phyloP scores from a whole-genome alignment of 2,329 filamentous ascomycete genomes.

The Acrocalymma vagum region DNA sequence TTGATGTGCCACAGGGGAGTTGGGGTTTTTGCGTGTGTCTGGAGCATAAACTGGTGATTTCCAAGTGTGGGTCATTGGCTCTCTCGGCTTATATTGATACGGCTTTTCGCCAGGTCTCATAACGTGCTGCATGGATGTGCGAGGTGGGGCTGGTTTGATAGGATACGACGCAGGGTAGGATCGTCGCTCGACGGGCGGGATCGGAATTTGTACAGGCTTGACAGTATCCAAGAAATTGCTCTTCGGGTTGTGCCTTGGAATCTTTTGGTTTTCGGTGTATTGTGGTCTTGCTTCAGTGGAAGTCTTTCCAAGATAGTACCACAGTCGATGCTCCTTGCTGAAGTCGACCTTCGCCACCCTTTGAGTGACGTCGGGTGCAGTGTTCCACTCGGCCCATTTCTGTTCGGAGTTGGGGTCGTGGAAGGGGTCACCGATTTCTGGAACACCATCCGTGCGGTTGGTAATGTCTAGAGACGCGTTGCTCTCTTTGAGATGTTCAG shows the following conservation, averaged over 20 bases:
- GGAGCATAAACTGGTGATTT: slow-evolving; percentile 42
- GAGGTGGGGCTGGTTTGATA: slow-evolving; percentile 53
- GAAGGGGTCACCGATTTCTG: slow-evolving; percentile 57
- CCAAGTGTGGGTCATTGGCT: slow-evolving; percentile 28
- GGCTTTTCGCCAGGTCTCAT: slow-evolving; percentile 26
- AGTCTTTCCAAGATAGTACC: slow-evolving; percentile 85
- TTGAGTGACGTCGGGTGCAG: slow-evolving; percentile 48
- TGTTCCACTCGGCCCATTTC: slow-evolving; percentile 75
- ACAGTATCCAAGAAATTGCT: slow-evolving; percentile 78
- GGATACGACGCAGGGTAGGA: slow-evolving; percentile 50
- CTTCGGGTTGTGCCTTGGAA: slow-evolving; percentile 70
- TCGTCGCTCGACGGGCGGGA: slow-evolving; percentile 36
- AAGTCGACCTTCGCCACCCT: slow-evolving; percentile 76
- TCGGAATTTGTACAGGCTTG: slow-evolving; percentile 46
- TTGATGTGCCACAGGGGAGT: slow-evolving; percentile 48
- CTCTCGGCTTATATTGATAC: slow-evolving; percentile 46
- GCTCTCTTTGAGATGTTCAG: slow-evolving; percentile 60
- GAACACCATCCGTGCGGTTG: slow-evolving; percentile 60
- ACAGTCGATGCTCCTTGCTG: slow-evolving; percentile 76
- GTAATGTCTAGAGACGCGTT: slow-evolving; percentile 53
- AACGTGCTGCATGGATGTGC: slow-evolving; percentile 34
- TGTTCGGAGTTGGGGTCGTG: slow-evolving; percentile 53
- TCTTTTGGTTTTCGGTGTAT: slow-evolving; percentile 80
- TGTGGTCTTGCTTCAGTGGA: slow-evolving; percentile 92
- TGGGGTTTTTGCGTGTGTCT: slow-evolving; percentile 45